Percentiles rank a stretch among this genome's conserved stretches.
Conservation (phyloP, 495 filamentous ascomycete genomes). For the Penicillium steckii region DNA sequence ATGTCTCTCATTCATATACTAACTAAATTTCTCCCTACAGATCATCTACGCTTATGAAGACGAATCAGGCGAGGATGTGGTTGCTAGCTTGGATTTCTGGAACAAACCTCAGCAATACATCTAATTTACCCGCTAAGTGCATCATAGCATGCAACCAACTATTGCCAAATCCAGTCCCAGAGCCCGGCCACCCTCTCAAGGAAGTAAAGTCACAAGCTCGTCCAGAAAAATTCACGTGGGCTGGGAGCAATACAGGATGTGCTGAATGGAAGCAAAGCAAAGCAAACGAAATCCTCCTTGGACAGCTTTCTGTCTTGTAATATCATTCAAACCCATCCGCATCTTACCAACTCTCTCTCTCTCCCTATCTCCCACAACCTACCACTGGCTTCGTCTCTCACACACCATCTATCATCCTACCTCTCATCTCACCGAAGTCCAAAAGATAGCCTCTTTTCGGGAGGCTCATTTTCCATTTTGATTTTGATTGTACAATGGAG, state of each 20-base stretch:
- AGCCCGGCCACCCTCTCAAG: too few relatives aligned
- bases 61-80: conserved; percentile 85
- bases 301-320: too few relatives aligned
- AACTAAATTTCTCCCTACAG: conserved; percentile 40
- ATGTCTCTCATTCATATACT: conserved; percentile 5
- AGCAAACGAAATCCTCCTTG: too few relatives aligned
- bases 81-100: conserved; percentile 98
- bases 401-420: not conserved
- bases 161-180: too few relatives aligned
- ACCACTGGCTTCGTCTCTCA: not conserved
- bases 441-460: conserved; percentile 2
- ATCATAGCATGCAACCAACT: not conserved
- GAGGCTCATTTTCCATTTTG: conserved; percentile 7
- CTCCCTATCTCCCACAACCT: not conserved
- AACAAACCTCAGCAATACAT: conserved; percentile 49
- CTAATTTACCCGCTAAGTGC: conserved; percentile 8
- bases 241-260: too few relatives aligned
- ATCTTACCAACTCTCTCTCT: not conserved
- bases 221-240: too few relatives aligned
- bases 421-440: conserved; percentile 2
- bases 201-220: too few relatives aligned
- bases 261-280: too few relatives aligned
- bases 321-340: too few relatives aligned
- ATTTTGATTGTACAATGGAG: conserved; percentile 47
- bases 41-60: conserved; percentile 97